These are phyloP conservation scores for Populus deltoides DNA, from an alignment of 345 rosid species.

Conservation along the genomic window DNA sequence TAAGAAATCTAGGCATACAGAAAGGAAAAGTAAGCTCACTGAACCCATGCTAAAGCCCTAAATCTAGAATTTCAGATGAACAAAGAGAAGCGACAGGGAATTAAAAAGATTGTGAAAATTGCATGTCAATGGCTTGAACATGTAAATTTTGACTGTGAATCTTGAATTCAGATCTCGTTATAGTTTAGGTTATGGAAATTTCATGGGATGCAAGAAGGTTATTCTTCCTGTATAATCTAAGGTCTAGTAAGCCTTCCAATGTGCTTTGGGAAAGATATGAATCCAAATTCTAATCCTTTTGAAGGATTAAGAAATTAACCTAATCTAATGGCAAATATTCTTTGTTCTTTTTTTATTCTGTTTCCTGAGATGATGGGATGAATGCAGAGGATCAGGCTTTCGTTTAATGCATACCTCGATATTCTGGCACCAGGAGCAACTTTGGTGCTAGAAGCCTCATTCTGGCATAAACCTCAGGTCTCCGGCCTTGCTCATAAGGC, in stretches of 20 bases:
- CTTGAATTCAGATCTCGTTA: no score
- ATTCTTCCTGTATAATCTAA: no score
- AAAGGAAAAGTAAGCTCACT: neutral
- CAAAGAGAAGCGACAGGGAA: neutral
- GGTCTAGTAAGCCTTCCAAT: no score
- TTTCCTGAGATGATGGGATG: neutral
- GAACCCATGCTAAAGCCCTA: no score
- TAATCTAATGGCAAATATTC: neutral
- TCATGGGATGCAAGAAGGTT: no score
- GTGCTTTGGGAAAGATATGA: no score
- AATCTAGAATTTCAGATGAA: neutral
- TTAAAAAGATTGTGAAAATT: no score
- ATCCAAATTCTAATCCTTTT: neutral
- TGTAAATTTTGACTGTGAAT: no score
- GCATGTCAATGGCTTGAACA: no score
- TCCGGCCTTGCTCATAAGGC: conserved; percentile 90
- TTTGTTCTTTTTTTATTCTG: neutral
- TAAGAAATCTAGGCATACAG: neutral
- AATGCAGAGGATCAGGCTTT: neutral
- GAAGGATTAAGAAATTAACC: neutral
- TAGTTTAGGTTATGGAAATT: no score
- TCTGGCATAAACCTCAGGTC: conserved; percentile 90
- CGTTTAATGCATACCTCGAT: conserved; percentile 49
- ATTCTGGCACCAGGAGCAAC: conserved; percentile 91
- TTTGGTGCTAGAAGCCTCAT: conserved; percentile 91